Evolutionary conservation across 2,329 filamentous ascomycete genomes (phyloP), one percentile per base, ranked within the genome.

Genomic region (Aspergillus sp.): DNA sequence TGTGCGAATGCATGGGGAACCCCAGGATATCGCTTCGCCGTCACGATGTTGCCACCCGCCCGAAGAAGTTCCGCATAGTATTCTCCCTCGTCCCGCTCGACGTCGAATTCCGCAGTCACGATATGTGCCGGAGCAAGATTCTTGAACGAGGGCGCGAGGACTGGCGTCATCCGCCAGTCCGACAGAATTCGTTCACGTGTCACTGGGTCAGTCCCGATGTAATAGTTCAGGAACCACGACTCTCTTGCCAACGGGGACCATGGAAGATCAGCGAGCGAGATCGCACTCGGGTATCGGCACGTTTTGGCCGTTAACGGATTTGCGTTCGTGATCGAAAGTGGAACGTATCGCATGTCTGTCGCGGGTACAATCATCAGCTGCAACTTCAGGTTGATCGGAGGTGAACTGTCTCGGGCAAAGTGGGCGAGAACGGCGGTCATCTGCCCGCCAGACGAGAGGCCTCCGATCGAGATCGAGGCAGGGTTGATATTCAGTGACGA

Each of bases 41-140:
- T 68, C 7, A 72, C 71, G 17, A 49, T 15, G 28, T 71, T 72
- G 1, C 72, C 72, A 3, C 66, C 66, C 1, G 68, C 45, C 11
- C 38, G 25, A 7, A 76, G 50, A 19, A 73, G 46, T 0, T 60
- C 13, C 3, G 70, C 68, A 49, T 73, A 73, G 9, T 63, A 59
- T 31, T 75, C 71, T 3, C 74, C 74, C 54, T 77, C 72, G 61
- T 77, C 76, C n/a, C 76, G 66, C 54, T 74, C 64, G 6, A 74
- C 57, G 54, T 77, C 75, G 57, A 76, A 74, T 52, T 76, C 75
- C 2, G 76, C 75, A 1, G 74, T 77, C 41, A 77, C 59, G 8
- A 77, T 70, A 11, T 77, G 69, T 1, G 73, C 73, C 1, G 65
- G 69, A 0, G 74, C 70, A 9, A 77, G 53, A 7, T 65, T 58